Percentiles rank a stretch among this genome's conserved stretches.
Conservation (phyloP, 2,329 filamentous ascomycete genomes). For the Trichoderma aggressivum region DNA sequence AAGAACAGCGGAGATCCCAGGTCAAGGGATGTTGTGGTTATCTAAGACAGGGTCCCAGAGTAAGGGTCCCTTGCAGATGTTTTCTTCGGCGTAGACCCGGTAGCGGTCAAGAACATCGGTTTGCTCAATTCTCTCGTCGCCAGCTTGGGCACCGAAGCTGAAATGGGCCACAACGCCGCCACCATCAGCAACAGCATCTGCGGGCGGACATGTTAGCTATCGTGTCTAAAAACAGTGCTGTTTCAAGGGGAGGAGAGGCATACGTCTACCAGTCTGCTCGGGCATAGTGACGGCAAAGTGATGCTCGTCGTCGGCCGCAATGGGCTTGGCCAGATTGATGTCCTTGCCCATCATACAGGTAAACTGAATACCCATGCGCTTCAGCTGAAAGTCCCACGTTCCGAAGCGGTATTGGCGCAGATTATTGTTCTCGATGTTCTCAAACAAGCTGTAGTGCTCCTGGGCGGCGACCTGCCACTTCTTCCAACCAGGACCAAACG, state of each 20-base stretch:
- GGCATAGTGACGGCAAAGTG: conserved; percentile 41
- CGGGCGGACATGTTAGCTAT: conserved; percentile 20
- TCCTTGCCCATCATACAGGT: conserved; percentile 52
- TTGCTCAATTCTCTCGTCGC: conserved; percentile 37
- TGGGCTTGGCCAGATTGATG: conserved; percentile 45
- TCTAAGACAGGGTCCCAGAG: conserved; percentile 25
- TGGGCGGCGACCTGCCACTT: conserved; percentile 51
- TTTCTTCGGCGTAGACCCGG: conserved; percentile 49
- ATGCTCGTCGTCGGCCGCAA: conserved; percentile 44
- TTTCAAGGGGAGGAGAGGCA: conserved; percentile 9
- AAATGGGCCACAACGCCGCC: conserved; percentile 53
- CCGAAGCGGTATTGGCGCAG: conserved; percentile 48
- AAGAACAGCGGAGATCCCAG: not conserved
- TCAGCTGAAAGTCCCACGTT: conserved; percentile 47
- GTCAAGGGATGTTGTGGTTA: not conserved
- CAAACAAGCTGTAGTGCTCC: conserved; percentile 46
- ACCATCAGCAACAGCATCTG: conserved; percentile 50
- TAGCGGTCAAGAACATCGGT: conserved; percentile 55
- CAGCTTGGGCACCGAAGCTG: conserved; percentile 41
- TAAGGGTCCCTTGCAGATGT: conserved; percentile 41
- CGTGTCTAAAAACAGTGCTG: too few relatives aligned
- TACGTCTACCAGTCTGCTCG: conserved; percentile 36
- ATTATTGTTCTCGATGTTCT: conserved; percentile 47
- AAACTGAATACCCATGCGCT: conserved; percentile 53
- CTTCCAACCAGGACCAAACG: conserved; percentile 42